Evolutionary conservation across 805 yeast species (phyloP), one percentile per base, ranked within the genome.

Genomic region (Ogataea trehaloabstinens): DNA sequence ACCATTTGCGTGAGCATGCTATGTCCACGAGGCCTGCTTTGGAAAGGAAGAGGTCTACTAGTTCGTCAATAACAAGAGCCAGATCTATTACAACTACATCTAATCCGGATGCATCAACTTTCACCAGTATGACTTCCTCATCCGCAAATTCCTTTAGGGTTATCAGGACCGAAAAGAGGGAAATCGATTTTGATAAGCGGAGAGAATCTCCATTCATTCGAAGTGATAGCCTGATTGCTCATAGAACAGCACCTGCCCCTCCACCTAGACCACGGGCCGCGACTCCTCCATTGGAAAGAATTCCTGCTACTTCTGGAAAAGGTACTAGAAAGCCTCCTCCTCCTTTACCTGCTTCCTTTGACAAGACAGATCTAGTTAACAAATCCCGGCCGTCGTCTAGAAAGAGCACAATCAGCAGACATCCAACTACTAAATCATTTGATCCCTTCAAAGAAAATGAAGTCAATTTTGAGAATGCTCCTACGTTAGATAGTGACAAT

Each of bases 131-230:
- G 6, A 40, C 35, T 18, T 46, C 39, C 3, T 38, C 40, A 4
- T 39, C 46, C 4, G 40, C 29, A 10, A 49, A 74, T 29, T 67
- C 87, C 0, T 86, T 87, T 56, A 71, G 82, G 42, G 81, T 87
- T 1, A 72, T 87, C 6, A 64, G 90, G 22, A 74, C 77, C 18
- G 78, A 74, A n/a, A 76, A 74, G 11, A 67, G 74, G 24, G 95
- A 85, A 52, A 86, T 86, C 44, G 89, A 89, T 58, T 87, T 87
- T 55, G 93, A 87, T 51, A 78, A 83, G 49, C 70, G 88, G 36
- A 64, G 95, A 31, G 78, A 77, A 32, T 82, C 95, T 0, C 95
- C 95, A 1, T 85, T 75, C 52, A 62, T 71, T 2, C 72, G 80
- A 1, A 42, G 42, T 8, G 52, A 49, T 19, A 74, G 68, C 40